These are phyloP conservation scores for Lichtheimia ramosa DNA, from an alignment of 371 early-diverging fungal species.

Conservation along the genomic window DNA sequence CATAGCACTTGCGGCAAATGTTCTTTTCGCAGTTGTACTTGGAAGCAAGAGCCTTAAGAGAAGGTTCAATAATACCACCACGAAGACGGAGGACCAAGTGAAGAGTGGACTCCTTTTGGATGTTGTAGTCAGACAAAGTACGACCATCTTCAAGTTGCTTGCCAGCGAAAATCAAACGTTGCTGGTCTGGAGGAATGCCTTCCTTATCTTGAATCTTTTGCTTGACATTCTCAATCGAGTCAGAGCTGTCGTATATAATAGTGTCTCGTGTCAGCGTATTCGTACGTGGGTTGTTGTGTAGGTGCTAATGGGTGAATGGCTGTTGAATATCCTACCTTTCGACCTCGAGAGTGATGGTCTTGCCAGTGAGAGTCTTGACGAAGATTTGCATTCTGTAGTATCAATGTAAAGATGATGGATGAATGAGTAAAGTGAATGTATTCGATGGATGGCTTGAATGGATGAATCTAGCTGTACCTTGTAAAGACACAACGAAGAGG, in stretches of 20 bases:
- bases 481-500: conserved; percentile 8
- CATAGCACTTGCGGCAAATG: conserved; percentile 99
- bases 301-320: conserved; percentile 27
- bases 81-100: conserved; percentile 98
- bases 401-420: conserved; percentile 11
- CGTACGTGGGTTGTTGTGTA: not conserved
- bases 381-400: conserved; percentile 69
- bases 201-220: conserved; percentile 98
- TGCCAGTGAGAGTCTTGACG: conserved; percentile 89
- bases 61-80: conserved; percentile 97
- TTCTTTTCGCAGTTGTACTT: conserved; percentile 99
- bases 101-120: conserved; percentile 97
- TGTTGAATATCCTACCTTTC: conserved; percentile 50
- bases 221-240: conserved; percentile 79
- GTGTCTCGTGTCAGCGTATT: not conserved
- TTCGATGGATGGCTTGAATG: conserved; percentile 15
- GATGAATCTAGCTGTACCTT: conserved; percentile 7
- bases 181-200: conserved; percentile 99
- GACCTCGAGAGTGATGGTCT: conserved; percentile 96
- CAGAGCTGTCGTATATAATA: conserved; percentile 38
- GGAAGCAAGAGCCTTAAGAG: conserved; percentile 95
- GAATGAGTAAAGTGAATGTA: conserved; percentile 3
- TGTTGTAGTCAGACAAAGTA: conserved; percentile 86
- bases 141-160: conserved; percentile 99
- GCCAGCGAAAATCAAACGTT: conserved; percentile 99